A percentile compares a stretch with the other conserved stretches of the same genome.
These are phyloP conservation scores for Talaromyces borbonicus DNA, from an alignment of 495 filamentous ascomycete species.

Conservation along the genomic window DNA sequence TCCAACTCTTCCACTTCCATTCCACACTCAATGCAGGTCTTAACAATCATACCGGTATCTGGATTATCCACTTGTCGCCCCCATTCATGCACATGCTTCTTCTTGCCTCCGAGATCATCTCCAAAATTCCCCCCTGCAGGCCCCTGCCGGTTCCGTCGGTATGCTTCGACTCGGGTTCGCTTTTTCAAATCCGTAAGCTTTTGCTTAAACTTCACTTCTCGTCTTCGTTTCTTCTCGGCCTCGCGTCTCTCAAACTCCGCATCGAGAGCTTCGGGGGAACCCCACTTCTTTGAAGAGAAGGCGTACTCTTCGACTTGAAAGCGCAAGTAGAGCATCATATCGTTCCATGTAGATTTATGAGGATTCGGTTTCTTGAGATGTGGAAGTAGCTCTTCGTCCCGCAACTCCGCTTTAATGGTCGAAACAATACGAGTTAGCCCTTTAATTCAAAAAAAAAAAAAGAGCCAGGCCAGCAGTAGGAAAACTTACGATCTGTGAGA, in stretches of 20 bases:
- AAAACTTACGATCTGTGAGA: slow-evolving; percentile 77
- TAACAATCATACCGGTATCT: slow-evolving; percentile 67
- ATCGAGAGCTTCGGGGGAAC: slow-evolving; percentile 71
- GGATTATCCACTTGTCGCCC: slow-evolving; percentile 67
- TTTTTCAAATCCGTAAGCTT: slow-evolving; percentile 87
- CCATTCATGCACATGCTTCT: slow-evolving; percentile 90
- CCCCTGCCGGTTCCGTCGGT: slow-evolving; percentile 52
- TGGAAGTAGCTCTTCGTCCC: slow-evolving; percentile 75
- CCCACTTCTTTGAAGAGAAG: slow-evolving; percentile 75
- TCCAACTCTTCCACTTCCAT: slow-evolving; percentile 98
- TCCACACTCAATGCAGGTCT: slow-evolving; percentile 79
- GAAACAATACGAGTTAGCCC: no score
- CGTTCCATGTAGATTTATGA: slow-evolving; percentile 90
- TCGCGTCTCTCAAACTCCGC: slow-evolving; percentile 79
- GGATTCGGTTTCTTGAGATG: slow-evolving; percentile 86
- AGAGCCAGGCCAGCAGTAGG: no score
- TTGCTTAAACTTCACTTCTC: slow-evolving; percentile 83
- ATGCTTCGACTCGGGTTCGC: slow-evolving; percentile 84
- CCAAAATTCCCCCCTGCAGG: slow-evolving; percentile 60
- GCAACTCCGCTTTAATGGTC: slow-evolving; percentile 59
- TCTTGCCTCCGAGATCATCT: slow-evolving; percentile 53
- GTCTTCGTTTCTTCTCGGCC: slow-evolving; percentile 71
- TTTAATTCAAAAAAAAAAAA: neutral
- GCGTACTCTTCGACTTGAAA: slow-evolving; percentile 93
- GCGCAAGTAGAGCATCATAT: slow-evolving; percentile 94